Percentiles rank a stretch among this genome's conserved stretches.
phyloP scores from a whole-genome alignment of 2,329 filamentous ascomycete genomes.

The Sarocladium oryzae region DNA sequence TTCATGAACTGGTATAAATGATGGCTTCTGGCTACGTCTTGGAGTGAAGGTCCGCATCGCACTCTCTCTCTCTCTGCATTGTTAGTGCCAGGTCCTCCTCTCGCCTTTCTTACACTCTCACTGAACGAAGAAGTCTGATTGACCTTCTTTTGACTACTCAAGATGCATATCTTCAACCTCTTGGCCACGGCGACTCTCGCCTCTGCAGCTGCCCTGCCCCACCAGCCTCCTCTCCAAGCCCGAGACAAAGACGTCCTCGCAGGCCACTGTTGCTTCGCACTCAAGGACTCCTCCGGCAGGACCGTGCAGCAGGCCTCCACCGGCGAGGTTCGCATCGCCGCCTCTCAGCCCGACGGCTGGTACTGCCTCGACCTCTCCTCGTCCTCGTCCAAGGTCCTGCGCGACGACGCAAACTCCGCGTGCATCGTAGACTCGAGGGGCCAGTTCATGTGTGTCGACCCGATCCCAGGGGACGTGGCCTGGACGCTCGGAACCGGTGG shows the following conservation, averaged over 20 bases:
- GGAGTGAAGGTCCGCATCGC: too few relatives aligned
- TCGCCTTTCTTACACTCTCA: not conserved
- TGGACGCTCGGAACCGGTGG: not conserved
- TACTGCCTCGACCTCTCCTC: constrained; percentile 3
- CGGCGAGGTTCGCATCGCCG: not conserved
- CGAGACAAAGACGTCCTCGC: not conserved
- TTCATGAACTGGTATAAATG: not conserved
- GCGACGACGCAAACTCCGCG: not conserved
- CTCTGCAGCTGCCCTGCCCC: not conserved
- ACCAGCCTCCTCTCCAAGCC: not conserved
- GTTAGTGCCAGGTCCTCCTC: too few relatives aligned
- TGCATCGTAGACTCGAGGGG: constrained; percentile 5
- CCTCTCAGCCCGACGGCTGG: not conserved
- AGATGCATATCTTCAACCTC: not conserved
- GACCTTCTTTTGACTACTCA: not conserved
- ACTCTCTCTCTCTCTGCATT: too few relatives aligned
- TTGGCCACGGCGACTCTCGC: not conserved
- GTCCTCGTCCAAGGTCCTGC: not conserved
- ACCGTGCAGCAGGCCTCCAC: not conserved
- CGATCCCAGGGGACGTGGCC: constrained; percentile 1
- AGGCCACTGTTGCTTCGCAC: constrained; percentile 4
- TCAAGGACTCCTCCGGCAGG: constrained; percentile 1
- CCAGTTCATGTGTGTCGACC: not conserved
- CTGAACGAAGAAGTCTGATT: not conserved
- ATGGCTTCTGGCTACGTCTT: not conserved